A percentile compares a stretch with the other conserved stretches of the same genome.
Conservation (phyloP, 257 asterid genomes). For the Linaria vulgaris region DNA sequence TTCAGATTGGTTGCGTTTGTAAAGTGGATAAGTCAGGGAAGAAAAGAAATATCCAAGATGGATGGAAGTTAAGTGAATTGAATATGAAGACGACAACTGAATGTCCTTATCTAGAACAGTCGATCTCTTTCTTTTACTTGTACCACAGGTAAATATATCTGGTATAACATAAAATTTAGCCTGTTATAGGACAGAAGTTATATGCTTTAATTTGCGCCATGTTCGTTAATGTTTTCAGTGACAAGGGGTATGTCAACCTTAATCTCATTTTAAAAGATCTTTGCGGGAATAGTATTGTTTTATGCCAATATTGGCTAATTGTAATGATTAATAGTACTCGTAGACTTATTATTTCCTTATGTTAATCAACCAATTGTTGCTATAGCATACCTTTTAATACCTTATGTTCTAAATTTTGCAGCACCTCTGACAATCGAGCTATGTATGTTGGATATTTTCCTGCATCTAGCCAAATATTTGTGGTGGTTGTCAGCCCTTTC, state of each 20-base stretch:
- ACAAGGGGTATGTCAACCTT: neutral
- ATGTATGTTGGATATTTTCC: constrained; percentile 82
- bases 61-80: constrained; percentile 86
- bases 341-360: constrained; percentile 22
- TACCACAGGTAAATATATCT: constrained; percentile 69
- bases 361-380: constrained; percentile 13
- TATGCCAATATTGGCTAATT: neutral
- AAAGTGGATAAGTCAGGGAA: constrained; percentile 86
- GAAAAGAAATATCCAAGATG: constrained; percentile 65
- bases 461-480: constrained; percentile 63
- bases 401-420: constrained; percentile 39
- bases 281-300: constrained; percentile 4
- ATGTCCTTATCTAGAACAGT: constrained; percentile 83
- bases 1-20: constrained; percentile 93
- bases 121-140: constrained; percentile 76
- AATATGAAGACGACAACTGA: constrained; percentile 98
- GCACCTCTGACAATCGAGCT: constrained; percentile 86
- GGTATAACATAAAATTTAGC: constrained; percentile 9
- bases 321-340: constrained; percentile 10
- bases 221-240: neutral
- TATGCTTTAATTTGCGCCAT: constrained; percentile 11
- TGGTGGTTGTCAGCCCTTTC: constrained; percentile 87
- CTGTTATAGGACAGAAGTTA: constrained; percentile 12
- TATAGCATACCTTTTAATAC: constrained; percentile 9
- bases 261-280: neutral